Conservation (phyloP, 495 filamentous ascomycete genomes). For the Penicillium flavigenum region DNA sequence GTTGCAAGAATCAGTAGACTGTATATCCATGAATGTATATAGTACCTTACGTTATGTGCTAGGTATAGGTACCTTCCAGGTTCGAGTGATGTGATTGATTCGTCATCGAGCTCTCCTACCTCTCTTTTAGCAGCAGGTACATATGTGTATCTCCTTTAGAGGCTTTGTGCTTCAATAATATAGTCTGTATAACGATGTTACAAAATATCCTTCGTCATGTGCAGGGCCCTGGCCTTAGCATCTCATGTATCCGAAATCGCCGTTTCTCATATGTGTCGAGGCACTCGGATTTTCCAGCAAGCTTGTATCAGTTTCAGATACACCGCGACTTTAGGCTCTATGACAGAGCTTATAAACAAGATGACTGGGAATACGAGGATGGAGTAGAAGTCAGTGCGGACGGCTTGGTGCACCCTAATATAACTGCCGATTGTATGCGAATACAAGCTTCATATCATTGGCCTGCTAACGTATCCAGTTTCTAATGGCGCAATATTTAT, state of each 20-base stretch:
- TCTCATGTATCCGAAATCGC: too few species aligned
- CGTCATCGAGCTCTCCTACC: not conserved
- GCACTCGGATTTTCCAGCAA: not conserved
- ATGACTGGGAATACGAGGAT: not conserved
- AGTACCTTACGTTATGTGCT: too few species aligned
- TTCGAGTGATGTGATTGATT: not conserved
- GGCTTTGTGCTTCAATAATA: not conserved
- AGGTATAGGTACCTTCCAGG: too few species aligned
- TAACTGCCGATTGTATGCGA: not conserved
- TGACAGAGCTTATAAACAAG: not conserved
- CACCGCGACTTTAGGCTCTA: not conserved
- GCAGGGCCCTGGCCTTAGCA: not conserved
- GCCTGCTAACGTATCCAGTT: not conserved
- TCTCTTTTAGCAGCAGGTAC: not conserved
- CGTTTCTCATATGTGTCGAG: not conserved
- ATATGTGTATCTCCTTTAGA: not conserved
- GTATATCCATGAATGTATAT: not conserved
- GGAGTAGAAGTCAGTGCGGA: not conserved
- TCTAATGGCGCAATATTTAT: not conserved
- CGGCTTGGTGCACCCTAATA: not conserved
- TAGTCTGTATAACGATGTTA: not conserved
- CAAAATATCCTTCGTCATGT: not conserved
- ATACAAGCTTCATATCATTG: not conserved
- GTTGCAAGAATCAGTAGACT: too few species aligned
- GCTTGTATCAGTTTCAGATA: not conserved